Percentiles rank a stretch among this genome's conserved stretches.
Evolutionary conservation across 805 yeast species (phyloP).

Genomic region (Metschnikowia santaceciliae): DNA sequence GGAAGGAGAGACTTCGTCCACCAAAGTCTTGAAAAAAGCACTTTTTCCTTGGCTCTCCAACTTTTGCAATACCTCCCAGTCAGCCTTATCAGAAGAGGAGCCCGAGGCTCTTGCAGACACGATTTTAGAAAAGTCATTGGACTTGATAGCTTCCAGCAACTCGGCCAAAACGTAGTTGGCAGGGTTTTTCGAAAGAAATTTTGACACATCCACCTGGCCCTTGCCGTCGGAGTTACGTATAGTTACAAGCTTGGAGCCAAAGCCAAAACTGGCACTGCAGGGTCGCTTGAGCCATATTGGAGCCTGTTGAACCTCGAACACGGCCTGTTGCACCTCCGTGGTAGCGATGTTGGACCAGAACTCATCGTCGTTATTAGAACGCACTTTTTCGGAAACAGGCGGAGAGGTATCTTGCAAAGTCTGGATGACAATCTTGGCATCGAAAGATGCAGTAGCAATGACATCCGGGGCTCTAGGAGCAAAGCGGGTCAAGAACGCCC

Average conservation of each 20-base stretch:
- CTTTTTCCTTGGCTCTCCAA: constrained; percentile 49
- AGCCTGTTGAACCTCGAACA: constrained; percentile 68
- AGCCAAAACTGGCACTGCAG: constrained; percentile 77
- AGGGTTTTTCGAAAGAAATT: constrained; percentile 36
- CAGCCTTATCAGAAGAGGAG: constrained; percentile 44
- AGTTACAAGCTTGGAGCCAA: constrained; percentile 82
- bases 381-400: constrained; percentile 43
- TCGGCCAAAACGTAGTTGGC: constrained; percentile 24
- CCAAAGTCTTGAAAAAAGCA: constrained; percentile 38
- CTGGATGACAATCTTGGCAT: constrained; percentile 76
- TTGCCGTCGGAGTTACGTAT: constrained; percentile 41
- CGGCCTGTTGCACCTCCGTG: constrained; percentile 69
- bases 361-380: constrained; percentile 57
- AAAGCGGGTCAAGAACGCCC: constrained; percentile 88
- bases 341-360: constrained; percentile 80
- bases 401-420: constrained; percentile 83
- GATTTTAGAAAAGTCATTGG: constrained; percentile 50
- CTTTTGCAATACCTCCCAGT: constrained; percentile 62
- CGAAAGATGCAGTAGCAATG: constrained; percentile 85
- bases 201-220: constrained; percentile 42
- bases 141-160: constrained; percentile 55
- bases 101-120: constrained; percentile 49
- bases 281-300: constrained; percentile 86
- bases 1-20: constrained; percentile 16
- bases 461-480: constrained; percentile 87